Base-by-base conservation (phyloP, 176 grass and related monocot species). In the Areca catechu region DNA sequence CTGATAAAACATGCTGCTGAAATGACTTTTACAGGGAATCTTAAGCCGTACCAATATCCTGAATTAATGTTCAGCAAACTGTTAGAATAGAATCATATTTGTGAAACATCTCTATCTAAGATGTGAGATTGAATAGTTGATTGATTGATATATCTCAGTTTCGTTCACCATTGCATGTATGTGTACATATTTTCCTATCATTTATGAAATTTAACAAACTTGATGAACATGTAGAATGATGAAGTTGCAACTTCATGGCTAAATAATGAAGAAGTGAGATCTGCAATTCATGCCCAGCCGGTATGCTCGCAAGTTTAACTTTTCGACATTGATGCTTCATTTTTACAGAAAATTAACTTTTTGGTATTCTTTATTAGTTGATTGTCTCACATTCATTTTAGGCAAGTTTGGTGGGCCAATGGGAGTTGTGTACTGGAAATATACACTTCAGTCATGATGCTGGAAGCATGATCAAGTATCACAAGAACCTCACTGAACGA, bases 381-480 rank as follows among this genome's bases (percentile, higher is more conserved):
- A n/a, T n/a, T 51, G 19, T 2, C 15, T 58, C 15, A 66, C 17
- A n/a, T 20, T 54, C n/a, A 64, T 77, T 2, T 61, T 69, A 97
- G 92, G 80, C 50, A 68, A 79, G 54, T 47, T 71, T 60, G 55
- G 77, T 85, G 25, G 91, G 86, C 3, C 67, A 51, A 3, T 97
- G 92, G 92, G 62, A 77, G 22, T 3, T 97, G 54, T 88, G 80
- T 58, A 82, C 92, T 14, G 7, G 56, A 66, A 60, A 48, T 24
- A 28, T 97, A 48, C 1, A 58, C 19, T 97, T 85, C 48, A 0
- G 15, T 49, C 80, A 84, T 30, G 92, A 97, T 64, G 87, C 92
- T 57, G 92, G 92, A 29, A 97, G 86, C 69, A 97, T 97, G 92
- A 80, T 97, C 49, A 24, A 24, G 56, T 97, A 97, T 75, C 92